Evolutionary conservation across 805 yeast genomes (phyloP), one percentile per base, ranked within the genome.

Genomic region (Ogataea naganishii): DNA sequence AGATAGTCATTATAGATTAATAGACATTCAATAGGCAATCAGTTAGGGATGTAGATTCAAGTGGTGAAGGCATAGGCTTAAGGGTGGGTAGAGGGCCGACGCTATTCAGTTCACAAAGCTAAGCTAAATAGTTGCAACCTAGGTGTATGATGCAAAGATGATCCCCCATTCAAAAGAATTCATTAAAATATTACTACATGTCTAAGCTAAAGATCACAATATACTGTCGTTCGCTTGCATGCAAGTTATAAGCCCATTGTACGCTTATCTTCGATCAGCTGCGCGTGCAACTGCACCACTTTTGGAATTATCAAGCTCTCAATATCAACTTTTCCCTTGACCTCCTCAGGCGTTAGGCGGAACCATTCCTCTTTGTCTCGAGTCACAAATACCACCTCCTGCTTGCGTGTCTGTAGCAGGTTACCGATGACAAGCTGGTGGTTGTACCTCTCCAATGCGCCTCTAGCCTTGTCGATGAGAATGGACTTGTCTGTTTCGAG

Each of bases 361-460:
- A 72, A 53, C 86, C 86, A 77, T 8, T 47, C 36, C 3, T 53
- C 53, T 6, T 49, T 52, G 4, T 64, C 65, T 1, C 64, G 64
- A 3, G 71, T 69, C 4, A 92, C 95, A 51, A 92, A 83, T 2
- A 84, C 86, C 23, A 92, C 96, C 49, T 86, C 88, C 33, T 63
- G 62, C 54, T 86, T 89, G 47, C 98, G 73, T 1, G 94, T 80
- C 49, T 88, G 95, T 38, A 92, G 60, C 40, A 92, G 58, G 48
- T 92, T 92, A 3, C 98, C 98, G 51, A 92, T 86, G 9, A 92
- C 98, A 31, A 92, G 60, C 54, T 89, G 96, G 56, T 92, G 98
- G 37, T 75, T 80, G 54, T 92, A 92, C 35, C 95, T 66, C 17
- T 72, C 72, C 35, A 92, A 65, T 0, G 98, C 96, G 34, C 69